phyloP scores from a whole-genome alignment of 2,329 filamentous ascomycete genomes.

The Cercospora berteroae region DNA sequence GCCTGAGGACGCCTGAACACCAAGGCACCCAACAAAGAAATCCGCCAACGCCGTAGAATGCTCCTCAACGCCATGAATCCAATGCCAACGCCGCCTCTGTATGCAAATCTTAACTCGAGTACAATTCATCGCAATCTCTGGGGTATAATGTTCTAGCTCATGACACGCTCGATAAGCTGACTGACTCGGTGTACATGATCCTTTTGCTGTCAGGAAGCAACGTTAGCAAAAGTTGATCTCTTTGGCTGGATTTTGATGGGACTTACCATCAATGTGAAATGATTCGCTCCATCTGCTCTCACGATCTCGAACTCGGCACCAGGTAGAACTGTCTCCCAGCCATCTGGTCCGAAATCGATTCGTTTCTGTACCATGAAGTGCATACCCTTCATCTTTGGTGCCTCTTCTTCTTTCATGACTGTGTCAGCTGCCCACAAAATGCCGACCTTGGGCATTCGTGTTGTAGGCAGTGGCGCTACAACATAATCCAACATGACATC shows the following conservation, averaged over 20 bases:
- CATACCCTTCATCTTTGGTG: conserved; percentile 40
- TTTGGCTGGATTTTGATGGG: background rate
- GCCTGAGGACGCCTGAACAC: background rate
- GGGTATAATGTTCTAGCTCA: background rate
- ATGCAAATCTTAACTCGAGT: background rate
- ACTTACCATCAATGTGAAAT: conserved; percentile 42
- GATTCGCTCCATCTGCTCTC: conserved; percentile 38
- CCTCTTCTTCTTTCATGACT: conserved; percentile 48
- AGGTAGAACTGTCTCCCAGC: conserved; percentile 47
- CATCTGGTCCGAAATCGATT: conserved; percentile 48
- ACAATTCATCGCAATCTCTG: background rate
- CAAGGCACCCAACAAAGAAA: background rate
- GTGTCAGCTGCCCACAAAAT: conserved; percentile 51
- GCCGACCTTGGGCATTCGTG: conserved; percentile 42
- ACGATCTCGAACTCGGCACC: conserved; percentile 39
- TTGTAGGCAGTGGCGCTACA: conserved; percentile 33
- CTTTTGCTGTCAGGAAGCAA: background rate
- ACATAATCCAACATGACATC: conserved; percentile 48
- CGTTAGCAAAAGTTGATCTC: background rate
- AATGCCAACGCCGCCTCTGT: background rate
- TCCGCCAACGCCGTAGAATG: background rate
- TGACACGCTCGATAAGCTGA: background rate
- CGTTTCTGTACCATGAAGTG: conserved; percentile 49
- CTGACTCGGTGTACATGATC: background rate
- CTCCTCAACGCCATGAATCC: background rate